These are phyloP conservation scores for Ascobolus immersus DNA, from an alignment of 495 filamentous ascomycete genomes.

Conservation along the genomic window DNA sequence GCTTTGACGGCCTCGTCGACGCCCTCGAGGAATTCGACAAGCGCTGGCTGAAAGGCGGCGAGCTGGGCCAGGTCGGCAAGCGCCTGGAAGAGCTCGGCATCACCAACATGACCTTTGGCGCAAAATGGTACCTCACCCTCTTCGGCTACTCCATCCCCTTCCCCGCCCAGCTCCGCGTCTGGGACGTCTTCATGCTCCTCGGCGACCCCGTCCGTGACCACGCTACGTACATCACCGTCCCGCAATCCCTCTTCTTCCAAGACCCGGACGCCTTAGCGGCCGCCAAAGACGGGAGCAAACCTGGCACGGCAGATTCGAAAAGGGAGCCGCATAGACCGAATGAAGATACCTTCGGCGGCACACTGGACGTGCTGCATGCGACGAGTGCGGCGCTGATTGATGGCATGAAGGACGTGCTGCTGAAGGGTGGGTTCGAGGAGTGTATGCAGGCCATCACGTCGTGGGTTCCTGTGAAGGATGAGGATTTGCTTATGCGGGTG, in stretches of 20 bases:
- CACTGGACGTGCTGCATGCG: slow-evolving; percentile 76
- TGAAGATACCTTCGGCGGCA: slow-evolving; percentile 28
- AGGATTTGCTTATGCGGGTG: slow-evolving; percentile 84
- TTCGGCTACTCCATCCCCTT: slow-evolving; percentile 97
- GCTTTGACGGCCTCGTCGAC: slow-evolving; percentile 68
- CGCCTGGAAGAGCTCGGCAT: slow-evolving; percentile 51
- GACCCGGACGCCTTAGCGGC: slow-evolving; percentile 3
- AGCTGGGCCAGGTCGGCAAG: slow-evolving; percentile 48
- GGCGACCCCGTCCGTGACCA: slow-evolving; percentile 29
- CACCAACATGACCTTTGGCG: slow-evolving; percentile 73
- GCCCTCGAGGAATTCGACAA: slow-evolving; percentile 71
- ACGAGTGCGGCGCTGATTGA: slow-evolving; percentile 77
- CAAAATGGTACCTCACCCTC: slow-evolving; percentile 88
- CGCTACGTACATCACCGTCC: slow-evolving; percentile 1
- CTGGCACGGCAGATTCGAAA: background rate
- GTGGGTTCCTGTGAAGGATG: slow-evolving; percentile 85
- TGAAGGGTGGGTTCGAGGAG: slow-evolving; percentile 92
- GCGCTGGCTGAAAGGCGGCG: slow-evolving; percentile 52
- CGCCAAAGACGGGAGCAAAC: too few species aligned
- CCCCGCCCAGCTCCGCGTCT: slow-evolving; percentile 85
- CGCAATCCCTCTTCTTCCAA: slow-evolving; percentile 1
- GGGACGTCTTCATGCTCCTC: slow-evolving; percentile 96
- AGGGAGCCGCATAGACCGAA: slow-evolving; percentile 7
- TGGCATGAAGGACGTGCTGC: slow-evolving; percentile 66
- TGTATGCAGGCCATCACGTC: slow-evolving; percentile 93